Evolutionary conservation across 257 asterid species (phyloP), one percentile per base, ranked within the genome.

Genomic region (Nicotiana paniculata): DNA sequence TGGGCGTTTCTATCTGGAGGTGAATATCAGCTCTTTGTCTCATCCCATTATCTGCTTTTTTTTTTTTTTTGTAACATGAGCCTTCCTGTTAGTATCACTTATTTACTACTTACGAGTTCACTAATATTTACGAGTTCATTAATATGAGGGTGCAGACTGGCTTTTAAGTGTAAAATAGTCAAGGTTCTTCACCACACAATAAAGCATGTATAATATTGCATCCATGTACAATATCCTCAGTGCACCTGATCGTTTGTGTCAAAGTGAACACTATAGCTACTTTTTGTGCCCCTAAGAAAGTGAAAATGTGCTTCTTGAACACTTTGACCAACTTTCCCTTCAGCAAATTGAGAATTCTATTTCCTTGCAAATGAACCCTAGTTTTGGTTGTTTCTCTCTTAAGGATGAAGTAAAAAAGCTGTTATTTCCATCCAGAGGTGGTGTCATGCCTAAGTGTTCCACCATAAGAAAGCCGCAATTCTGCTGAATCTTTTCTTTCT

Each of bases 1-100:
- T 87, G 98, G 98, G 13, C 97, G 99, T 80, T 96, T 96, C 90
- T 94, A 92, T 88, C 89, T 96, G 66, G 98, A 96, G 99, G 99
- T 96, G 86, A 84, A 82, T 66, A 80, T 77, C 18, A 59, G 57
- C 13, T 55, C 61, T 53, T 55, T 70, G 64, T 37, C n/a, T 37
- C 53, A 37, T 10, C 30, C 4, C 30, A 12, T 80, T 82, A 39
- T n/a, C 57, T 65, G 55, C 70, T 16, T 54, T 43, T 53, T 58
- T 33, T 51, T 16, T 51, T 72, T 85, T 10, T 79, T 72, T 85
- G 15, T 79, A 64, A 65, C 78, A 54, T 4, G 16, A 35, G 9
- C 37, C 37, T 67, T n/a, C 32, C 33, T 67, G 13, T 43, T 81
- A 81, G 81, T 59, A 83, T 77, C 24, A 80, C 65, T 79, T 61